Base-by-base conservation (phyloP, 352 stramenopile genomes). In the Pythium sp. region DNA sequence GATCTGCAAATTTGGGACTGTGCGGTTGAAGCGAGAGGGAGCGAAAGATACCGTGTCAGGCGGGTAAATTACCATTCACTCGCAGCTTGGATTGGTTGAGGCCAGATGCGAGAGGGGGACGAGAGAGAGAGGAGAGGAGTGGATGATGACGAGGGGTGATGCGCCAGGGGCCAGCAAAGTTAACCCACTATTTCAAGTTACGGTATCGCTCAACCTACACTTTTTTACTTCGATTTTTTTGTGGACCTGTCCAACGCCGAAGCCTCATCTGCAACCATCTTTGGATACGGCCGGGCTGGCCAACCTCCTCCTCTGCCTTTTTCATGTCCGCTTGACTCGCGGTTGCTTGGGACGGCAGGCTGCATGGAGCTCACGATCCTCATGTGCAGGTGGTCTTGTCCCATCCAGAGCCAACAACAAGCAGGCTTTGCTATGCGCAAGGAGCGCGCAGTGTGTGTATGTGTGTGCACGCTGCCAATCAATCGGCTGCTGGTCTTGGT, bases 191-290 rank as follows among this genome's bases (percentile, higher is more conserved):
- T 62, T n/a, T 30, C n/a, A n/a, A 34, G 11, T 57, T 64, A 64
- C 58, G 7, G 38, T 64, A 64, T 64, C 24, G 59, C 41, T 57
- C 38, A 64, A 64, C 59, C 41, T 64, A 64, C 59, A 64, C 59
- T 64, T 64, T 64, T 49, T 49, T 47, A 49, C 41, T 49, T 49
- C 41, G 41, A 49, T 49, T 22, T 49, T 43, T 49, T 49, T 46
- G 41, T 49, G 41, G 22, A 32, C 30, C 36, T 55, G 59, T 64
- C 59, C 59, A 64, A 64, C 59, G 41, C 58, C 15, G 15, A 24
- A 36, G 14, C 32, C 24, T 18, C 58, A 56, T 57, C 59, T 60
- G 30, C 26, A 30, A 14, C 26, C 5, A 47, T 7, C 12, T 18
- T n/a, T 32, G 30, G 30, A 32, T 32, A 5, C 30, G 0, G 30